A percentile compares a stretch with the other conserved stretches of the same genome.
Evolutionary conservation across 2,329 filamentous ascomycete species (phyloP).

Genomic region (Aureobasidium sp.): DNA sequence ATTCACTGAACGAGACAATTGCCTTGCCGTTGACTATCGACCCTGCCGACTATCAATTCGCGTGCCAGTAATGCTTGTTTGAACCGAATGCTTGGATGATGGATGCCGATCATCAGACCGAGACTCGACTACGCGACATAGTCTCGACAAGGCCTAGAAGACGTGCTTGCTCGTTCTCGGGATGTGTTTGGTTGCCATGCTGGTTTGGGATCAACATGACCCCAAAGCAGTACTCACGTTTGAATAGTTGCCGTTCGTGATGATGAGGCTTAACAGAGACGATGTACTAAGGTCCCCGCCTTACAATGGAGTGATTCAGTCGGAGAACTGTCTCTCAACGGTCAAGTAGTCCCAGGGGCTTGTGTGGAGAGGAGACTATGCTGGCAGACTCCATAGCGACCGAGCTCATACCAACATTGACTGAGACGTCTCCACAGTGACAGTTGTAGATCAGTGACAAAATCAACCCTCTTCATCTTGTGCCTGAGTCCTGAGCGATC

Average conservation of each 20-base stretch:
- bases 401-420: not conserved
- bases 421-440: not conserved
- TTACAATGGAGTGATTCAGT: not conserved
- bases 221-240: not conserved
- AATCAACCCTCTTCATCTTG: not conserved
- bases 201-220: not conserved
- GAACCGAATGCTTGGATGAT: not conserved
- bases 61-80: not conserved
- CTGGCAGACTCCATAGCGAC: not conserved
- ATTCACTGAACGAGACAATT: not conserved
- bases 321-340: not conserved
- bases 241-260: not conserved
- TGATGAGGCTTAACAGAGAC: not conserved
- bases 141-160: conserved; percentile 4
- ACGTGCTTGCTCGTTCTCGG: not conserved
- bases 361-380: not conserved
- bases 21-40: not conserved
- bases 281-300: not conserved
- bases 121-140: not conserved
- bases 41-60: not conserved
- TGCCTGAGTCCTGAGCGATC: not conserved
- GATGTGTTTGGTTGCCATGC: not conserved
- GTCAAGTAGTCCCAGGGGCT: not conserved
- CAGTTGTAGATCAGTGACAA: not conserved
- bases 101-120: not conserved